Conservation (phyloP, 257 asterid genomes). For the Linderniella brevidens region DNA sequence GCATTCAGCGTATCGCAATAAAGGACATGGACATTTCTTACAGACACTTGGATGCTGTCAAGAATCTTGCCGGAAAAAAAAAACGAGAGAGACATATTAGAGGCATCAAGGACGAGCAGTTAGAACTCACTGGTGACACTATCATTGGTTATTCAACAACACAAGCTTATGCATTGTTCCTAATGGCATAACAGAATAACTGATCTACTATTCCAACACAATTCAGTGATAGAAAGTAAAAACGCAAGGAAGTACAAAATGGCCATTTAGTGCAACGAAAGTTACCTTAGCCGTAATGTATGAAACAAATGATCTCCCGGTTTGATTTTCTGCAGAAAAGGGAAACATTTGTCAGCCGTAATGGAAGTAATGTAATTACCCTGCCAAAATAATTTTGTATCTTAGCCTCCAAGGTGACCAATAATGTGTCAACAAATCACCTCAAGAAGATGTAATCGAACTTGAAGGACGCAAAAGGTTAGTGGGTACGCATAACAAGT, state of each 20-base stretch:
- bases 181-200: too few relatives aligned
- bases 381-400: neutral
- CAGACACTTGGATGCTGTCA: conserved; percentile 83
- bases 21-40: conserved; percentile 67
- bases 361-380: neutral
- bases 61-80: conserved; percentile 43
- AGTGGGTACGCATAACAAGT: too few relatives aligned
- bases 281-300: conserved; percentile 87
- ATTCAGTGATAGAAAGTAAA: too few relatives aligned
- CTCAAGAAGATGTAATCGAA: too few relatives aligned
- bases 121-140: conserved; percentile 2
- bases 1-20: conserved; percentile 33
- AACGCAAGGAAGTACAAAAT: neutral
- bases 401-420: too few relatives aligned
- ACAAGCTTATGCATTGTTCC: conserved; percentile 1
- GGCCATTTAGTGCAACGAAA: conserved; percentile 8
- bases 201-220: too few relatives aligned
- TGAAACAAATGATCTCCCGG: conserved; percentile 78
- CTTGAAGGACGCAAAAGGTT: neutral
- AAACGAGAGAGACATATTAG: too few relatives aligned
- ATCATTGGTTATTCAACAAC: conserved; percentile 1
- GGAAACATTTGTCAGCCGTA: conserved; percentile 2
- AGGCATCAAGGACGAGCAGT: conserved; percentile 11
- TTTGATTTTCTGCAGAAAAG: conserved; percentile 62
- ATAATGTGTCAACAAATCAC: too few relatives aligned